Evolutionary conservation across 2,329 filamentous ascomycete genomes (phyloP).

Genomic region (Knufia fluminis): DNA sequence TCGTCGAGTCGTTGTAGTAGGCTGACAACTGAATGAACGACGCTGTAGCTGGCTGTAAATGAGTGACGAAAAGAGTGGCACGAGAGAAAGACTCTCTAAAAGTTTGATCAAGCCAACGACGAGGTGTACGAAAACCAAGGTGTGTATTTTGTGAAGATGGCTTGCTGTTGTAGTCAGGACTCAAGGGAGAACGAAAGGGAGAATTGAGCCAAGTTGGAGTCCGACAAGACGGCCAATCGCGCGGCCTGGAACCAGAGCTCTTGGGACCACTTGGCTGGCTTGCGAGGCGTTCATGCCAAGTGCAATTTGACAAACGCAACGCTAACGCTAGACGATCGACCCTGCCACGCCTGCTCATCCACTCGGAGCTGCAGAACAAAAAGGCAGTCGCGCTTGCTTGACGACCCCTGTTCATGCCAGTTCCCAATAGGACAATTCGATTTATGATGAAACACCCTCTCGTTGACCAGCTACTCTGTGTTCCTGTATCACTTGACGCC

Average conservation of each 20-base stretch:
- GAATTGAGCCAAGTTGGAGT: neutral
- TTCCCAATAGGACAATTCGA: constrained; percentile 2
- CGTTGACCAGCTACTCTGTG: neutral
- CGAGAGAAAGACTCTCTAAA: constrained; percentile 24
- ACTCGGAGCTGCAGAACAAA: constrained; percentile 2
- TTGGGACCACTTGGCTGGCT: neutral
- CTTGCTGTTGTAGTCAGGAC: constrained; percentile 10
- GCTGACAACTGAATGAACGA: constrained; percentile 13
- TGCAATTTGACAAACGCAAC: constrained; percentile 2
- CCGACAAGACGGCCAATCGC: neutral
- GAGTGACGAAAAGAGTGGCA: constrained; percentile 22
- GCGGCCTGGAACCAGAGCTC: neutral
- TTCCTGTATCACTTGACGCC: neutral
- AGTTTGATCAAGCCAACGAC: constrained; percentile 15
- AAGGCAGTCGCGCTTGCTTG: neutral
- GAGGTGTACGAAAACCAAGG: constrained; percentile 10
- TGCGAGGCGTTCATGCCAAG: constrained; percentile 2
- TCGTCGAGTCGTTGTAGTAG: neutral
- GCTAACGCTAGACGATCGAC: constrained; percentile 3
- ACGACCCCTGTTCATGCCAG: neutral
- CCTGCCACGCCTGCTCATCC: neutral
- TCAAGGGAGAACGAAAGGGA: constrained; percentile 10
- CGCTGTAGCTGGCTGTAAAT: constrained; percentile 16
- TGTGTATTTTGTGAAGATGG: neutral
- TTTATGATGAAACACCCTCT: constrained; percentile 6